Evolutionary conservation across 2,329 filamentous ascomycete species (phyloP), one percentile per base, ranked within the genome.

Genomic region (Trichoderma sp.): DNA sequence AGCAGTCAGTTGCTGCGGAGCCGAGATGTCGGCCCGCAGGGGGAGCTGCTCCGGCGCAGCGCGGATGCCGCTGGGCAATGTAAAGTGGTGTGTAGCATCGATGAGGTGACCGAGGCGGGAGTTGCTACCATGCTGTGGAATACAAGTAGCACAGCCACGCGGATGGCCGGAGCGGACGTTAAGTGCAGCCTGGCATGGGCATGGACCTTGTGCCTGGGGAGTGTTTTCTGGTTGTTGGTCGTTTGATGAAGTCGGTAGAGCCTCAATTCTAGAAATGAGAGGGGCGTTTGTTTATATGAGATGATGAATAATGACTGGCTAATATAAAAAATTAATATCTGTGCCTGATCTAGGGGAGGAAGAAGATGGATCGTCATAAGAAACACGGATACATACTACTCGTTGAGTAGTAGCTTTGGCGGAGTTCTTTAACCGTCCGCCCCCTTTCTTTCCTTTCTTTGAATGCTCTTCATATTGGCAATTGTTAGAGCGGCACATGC

Each of bases 1-100:
- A 11, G 60, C 35, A 13, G 60, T 47, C 61, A 49, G n/a, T 11
- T 14, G 5, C 6, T 37, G 10, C 61, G 31, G 37, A 40, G 47
- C 21, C 49, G 58, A 5, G 68, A 70, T 33, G 10, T 52, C 24
- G 60, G 79, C 75, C 71, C 69, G 69, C 24, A 73, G 72, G 53
- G 76, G 77, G 29, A 79, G 76, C 70, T 83, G 76, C 58, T 77
- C 79, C 70, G 79, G 80, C 40, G 64, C 40, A 61, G 69, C n/a
- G 57, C n/a, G 53, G 14, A 35, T 27, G 13, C 19, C 57, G 40
- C 21, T 40, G 16, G 66, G 62, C 6, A 66, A 7, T 79, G 77
- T 70, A 70, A 71, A 37, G 72, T 74, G 14, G 76, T 79, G 5
- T 80, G 79, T 59, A 78, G 76, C 67, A 77, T 80, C 59, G 78